Percentiles rank a stretch among this genome's conserved stretches.
Evolutionary conservation across 495 filamentous ascomycete species (phyloP).

Genomic region (Aspergillus olivimuriae): DNA sequence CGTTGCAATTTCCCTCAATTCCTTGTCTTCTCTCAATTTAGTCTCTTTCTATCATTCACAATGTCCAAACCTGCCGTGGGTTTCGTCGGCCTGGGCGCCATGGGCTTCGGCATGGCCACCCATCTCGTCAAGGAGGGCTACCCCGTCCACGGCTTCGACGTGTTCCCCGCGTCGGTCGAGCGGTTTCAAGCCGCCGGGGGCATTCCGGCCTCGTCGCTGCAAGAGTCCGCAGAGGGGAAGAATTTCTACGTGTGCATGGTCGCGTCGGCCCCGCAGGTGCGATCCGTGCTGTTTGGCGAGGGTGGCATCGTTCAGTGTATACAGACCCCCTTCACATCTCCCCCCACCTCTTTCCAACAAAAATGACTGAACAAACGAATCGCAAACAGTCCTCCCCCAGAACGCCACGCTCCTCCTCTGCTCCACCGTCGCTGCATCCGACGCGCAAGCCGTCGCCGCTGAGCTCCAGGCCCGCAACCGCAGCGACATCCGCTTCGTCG

Average conservation of each 20-base stretch:
- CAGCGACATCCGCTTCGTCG: constrained; percentile 61
- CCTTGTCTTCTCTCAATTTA: background rate
- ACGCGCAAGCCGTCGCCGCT: constrained; percentile 52
- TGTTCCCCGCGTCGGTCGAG: constrained; percentile 66
- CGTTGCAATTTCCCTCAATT: background rate
- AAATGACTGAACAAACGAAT: background rate
- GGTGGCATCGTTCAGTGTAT: constrained; percentile 46
- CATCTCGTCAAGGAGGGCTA: constrained; percentile 66
- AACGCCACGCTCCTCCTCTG: constrained; percentile 62
- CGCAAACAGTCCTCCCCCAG: constrained; percentile 38
- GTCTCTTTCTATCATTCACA: background rate
- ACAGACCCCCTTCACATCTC: background rate
- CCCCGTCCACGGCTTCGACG: constrained; percentile 67
- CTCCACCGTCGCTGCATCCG: constrained; percentile 67
- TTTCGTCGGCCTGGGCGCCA: constrained; percentile 82
- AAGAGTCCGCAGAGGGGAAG: constrained; percentile 55
- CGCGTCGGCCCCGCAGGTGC: constrained; percentile 64
- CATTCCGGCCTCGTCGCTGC: constrained; percentile 51
- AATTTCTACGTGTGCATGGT: constrained; percentile 72
- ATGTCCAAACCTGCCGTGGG: constrained; percentile 51
- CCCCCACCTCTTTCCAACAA: background rate
- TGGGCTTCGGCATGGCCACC: constrained; percentile 84
- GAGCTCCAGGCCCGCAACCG: constrained; percentile 49
- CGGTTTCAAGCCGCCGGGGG: constrained; percentile 63
- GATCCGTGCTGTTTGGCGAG: constrained; percentile 58